Percentiles rank a stretch among this genome's conserved stretches.
These are phyloP conservation scores for Suillus alpinus DNA, from an alignment of 768 basidiomycete genomes.

Conservation along the genomic window DNA sequence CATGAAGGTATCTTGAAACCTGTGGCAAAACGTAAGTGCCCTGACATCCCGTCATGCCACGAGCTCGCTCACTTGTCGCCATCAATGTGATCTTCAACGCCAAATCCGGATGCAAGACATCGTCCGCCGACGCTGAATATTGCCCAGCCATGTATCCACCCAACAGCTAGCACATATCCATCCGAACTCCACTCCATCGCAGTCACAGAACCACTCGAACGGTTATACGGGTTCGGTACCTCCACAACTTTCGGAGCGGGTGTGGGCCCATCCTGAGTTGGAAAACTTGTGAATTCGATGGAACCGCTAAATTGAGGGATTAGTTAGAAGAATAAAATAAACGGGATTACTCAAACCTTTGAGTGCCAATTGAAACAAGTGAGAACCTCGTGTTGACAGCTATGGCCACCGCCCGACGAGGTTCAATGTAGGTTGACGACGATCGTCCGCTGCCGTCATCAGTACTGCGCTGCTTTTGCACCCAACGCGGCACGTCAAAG, in stretches of 20 bases:
- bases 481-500: slow-evolving; percentile 72
- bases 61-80: slow-evolving; percentile 39
- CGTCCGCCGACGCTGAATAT: slow-evolving; percentile 88
- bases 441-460: slow-evolving; percentile 40
- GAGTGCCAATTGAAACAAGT: slow-evolving; percentile 75
- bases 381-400: slow-evolving; percentile 82
- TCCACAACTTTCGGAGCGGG: slow-evolving; percentile 62
- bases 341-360: slow-evolving; percentile 42
- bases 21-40: slow-evolving; percentile 25
- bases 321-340: background rate
- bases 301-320: slow-evolving; percentile 46
- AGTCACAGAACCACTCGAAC: slow-evolving; percentile 58
- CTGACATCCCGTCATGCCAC: background rate
- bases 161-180: slow-evolving; percentile 91
- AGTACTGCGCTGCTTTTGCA: slow-evolving; percentile 67
- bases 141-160: slow-evolving; percentile 88
- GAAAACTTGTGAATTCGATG: slow-evolving; percentile 67
- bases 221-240: slow-evolving; percentile 60
- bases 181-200: slow-evolving; percentile 92
- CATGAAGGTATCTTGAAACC: slow-evolving; percentile 85
- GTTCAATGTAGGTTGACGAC: slow-evolving; percentile 53
- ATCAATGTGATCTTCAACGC: slow-evolving; percentile 61
- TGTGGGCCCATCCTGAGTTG: slow-evolving; percentile 53
- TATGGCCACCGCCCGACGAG: slow-evolving; percentile 59
- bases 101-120: slow-evolving; percentile 77